These are phyloP conservation scores for Xylariaceae sp. DNA, from an alignment of 2,329 filamentous ascomycete species.

Conservation along the genomic window DNA sequence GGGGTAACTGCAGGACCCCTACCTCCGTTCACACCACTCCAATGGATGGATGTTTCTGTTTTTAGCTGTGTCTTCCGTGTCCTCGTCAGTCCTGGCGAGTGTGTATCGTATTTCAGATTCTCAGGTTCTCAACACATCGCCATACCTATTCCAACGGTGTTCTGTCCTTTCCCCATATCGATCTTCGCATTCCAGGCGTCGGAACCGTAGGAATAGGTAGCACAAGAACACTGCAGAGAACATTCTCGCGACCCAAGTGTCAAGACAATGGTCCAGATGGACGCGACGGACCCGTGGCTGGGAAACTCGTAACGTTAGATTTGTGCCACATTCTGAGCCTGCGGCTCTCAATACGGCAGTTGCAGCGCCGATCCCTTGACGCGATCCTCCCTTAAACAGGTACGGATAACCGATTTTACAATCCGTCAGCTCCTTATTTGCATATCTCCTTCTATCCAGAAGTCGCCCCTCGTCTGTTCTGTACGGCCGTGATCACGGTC, in stretches of 20 bases:
- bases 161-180: neutral
- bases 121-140: too few relatives aligned
- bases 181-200: neutral
- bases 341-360: neutral
- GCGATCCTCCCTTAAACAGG: neutral
- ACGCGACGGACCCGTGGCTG: neutral
- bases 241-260: slow-evolving; percentile 8
- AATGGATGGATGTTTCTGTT: too few relatives aligned
- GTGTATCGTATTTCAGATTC: too few relatives aligned
- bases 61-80: too few relatives aligned
- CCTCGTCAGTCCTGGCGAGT: too few relatives aligned
- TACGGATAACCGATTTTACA: too few relatives aligned
- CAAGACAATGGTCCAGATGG: slow-evolving; percentile 3
- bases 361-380: neutral
- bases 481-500: too few relatives aligned
- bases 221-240: slow-evolving; percentile 16
- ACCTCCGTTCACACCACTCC: too few relatives aligned
- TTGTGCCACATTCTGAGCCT: neutral
- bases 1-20: neutral
- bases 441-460: too few relatives aligned
- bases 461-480: too few relatives aligned
- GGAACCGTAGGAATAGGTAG: neutral
- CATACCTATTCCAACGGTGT: too few relatives aligned
- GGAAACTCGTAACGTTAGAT: neutral
- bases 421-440: too few relatives aligned